A percentile compares a stretch with the other conserved stretches of the same genome.
Evolutionary conservation across 441 rosid genomes (phyloP).

Genomic region (Daphne laureola): DNA sequence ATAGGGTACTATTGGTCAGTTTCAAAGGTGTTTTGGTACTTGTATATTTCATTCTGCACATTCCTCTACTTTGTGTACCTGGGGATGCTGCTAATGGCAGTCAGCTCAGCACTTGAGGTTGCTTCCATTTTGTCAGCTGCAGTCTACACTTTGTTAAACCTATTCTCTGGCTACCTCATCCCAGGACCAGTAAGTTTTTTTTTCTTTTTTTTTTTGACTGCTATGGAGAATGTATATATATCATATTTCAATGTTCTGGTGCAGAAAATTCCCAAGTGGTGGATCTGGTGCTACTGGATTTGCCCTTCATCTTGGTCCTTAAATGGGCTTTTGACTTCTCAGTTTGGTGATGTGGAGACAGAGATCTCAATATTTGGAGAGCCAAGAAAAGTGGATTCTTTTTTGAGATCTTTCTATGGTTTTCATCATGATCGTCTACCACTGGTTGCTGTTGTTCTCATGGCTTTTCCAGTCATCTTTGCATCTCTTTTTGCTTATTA

Average conservation of each 20-base stretch:
- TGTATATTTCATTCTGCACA: constrained; percentile 31
- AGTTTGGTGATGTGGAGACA: constrained; percentile 40
- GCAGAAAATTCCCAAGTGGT: constrained; percentile 65
- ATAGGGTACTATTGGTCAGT: constrained; percentile 36
- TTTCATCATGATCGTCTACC: constrained; percentile 24
- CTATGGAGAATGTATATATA: no score
- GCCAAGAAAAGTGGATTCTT: constrained; percentile 29
- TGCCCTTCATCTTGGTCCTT: constrained; percentile 66
- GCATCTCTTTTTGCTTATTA: constrained; percentile 52
- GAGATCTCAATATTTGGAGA: constrained; percentile 43
- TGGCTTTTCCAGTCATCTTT: constrained; percentile 32
- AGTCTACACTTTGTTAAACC: constrained; percentile 32
- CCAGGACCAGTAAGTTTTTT: constrained; percentile 40
- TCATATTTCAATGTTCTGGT: background rate
- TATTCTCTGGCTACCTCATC: constrained; percentile 53
- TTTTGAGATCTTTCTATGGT: constrained; percentile 47
- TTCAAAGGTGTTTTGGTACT: constrained; percentile 41
- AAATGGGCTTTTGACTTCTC: constrained; percentile 50
- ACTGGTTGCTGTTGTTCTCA: constrained; percentile 30
- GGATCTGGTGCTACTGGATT: constrained; percentile 56
- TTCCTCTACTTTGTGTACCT: constrained; percentile 38
- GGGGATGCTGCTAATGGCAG: constrained; percentile 50
- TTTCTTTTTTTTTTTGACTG: no score
- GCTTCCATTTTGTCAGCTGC: constrained; percentile 36
- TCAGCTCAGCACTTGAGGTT: constrained; percentile 33